These are phyloP conservation scores for Ascochyta rabiei DNA, from an alignment of 2,329 filamentous ascomycete species.

Conservation along the genomic window DNA sequence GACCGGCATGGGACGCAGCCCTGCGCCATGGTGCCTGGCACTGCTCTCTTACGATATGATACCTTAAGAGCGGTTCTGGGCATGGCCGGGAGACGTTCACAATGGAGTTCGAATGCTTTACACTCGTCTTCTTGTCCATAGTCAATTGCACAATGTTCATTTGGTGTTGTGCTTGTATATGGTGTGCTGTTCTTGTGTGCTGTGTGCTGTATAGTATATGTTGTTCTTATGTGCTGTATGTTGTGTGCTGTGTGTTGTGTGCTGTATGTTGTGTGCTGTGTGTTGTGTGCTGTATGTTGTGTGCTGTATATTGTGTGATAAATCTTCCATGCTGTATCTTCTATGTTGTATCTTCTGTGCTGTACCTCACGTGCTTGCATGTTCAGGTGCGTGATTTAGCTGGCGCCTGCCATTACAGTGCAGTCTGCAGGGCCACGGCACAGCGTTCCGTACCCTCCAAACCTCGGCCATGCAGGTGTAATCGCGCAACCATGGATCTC, in stretches of 20 bases:
- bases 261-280: no score
- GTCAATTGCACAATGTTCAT: conserved; percentile 21
- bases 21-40: conserved; percentile 20
- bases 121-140: conserved; percentile 32
- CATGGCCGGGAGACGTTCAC: conserved; percentile 39
- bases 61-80: conserved; percentile 31
- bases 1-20: conserved; percentile 31
- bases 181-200: no score
- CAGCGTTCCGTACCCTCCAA: background rate
- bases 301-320: no score
- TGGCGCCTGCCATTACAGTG: no score
- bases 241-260: no score
- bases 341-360: no score
- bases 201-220: no score
- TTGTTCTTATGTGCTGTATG: no score
- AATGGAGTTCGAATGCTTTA: conserved; percentile 42
- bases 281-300: no score
- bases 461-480: background rate
- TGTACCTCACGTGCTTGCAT: no score
- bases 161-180: background rate
- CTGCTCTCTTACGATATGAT: conserved; percentile 30
- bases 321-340: no score
- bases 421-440: background rate
- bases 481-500: background rate
- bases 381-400: no score